Evolutionary conservation across 2,329 filamentous ascomycete genomes (phyloP).

Genomic region (Cladosporium phlei): DNA sequence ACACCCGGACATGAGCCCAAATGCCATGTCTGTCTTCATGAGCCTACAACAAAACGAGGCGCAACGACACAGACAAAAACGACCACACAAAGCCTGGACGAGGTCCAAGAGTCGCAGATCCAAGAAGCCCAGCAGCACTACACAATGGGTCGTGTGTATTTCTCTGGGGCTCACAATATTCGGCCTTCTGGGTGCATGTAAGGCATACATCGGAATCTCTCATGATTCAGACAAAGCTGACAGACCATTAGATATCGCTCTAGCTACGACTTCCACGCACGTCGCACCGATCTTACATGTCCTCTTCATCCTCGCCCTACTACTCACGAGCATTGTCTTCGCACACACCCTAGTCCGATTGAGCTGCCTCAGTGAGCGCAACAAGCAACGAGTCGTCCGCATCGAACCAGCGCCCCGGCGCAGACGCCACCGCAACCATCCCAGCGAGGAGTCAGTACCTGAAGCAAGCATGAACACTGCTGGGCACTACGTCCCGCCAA

Average conservation of each 20-base stretch:
- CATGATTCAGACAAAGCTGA: not conserved
- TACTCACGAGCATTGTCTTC: slow-evolving; percentile 73
- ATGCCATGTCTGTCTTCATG: slow-evolving; percentile 24
- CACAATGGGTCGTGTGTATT: slow-evolving; percentile 19
- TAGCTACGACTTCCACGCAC: slow-evolving; percentile 62
- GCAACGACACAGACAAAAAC: slow-evolving; percentile 15
- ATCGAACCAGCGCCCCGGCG: slow-evolving; percentile 4
- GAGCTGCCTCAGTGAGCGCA: slow-evolving; percentile 33
- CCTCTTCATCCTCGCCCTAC: slow-evolving; percentile 70
- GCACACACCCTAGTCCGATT: slow-evolving; percentile 72
- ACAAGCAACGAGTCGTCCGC: not conserved
- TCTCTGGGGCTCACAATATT: slow-evolving; percentile 25
- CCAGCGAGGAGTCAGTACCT: not conserved
- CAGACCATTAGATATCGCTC: slow-evolving; percentile 59
- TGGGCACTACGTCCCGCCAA: slow-evolving; percentile 65
- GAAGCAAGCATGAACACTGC: slow-evolving; percentile 40
- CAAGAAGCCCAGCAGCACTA: not conserved
- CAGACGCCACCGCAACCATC: slow-evolving; percentile 30
- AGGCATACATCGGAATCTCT: slow-evolving; percentile 3
- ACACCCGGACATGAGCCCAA: slow-evolving; percentile 29
- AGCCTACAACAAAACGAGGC: slow-evolving; percentile 24
- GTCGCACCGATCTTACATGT: slow-evolving; percentile 70
- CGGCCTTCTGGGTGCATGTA: slow-evolving; percentile 31
- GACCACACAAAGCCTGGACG: slow-evolving; percentile 21
- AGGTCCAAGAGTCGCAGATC: slow-evolving; percentile 14